Conservation (phyloP, 345 rosid genomes). For the Dipteronia sinensis region DNA sequence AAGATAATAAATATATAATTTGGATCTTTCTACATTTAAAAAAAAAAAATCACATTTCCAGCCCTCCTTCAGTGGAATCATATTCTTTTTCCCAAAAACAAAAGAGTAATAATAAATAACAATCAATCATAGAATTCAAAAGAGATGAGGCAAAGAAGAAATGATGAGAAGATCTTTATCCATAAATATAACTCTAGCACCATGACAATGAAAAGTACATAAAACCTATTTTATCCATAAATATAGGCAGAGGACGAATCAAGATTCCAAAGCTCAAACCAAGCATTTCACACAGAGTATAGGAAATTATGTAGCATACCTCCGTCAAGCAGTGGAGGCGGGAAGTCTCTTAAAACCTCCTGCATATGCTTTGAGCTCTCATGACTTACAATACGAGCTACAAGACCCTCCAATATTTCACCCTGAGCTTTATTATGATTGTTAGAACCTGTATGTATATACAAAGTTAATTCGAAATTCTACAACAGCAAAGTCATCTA, state of each 20-base stretch:
- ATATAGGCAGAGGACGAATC: neutral
- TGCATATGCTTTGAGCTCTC: slow-evolving; percentile 79
- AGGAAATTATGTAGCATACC: slow-evolving; percentile 42
- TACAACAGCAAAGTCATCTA: slow-evolving; percentile 7
- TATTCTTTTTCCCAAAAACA: neutral
- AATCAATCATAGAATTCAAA: neutral
- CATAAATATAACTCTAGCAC: neutral
- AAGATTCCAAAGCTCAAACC: neutral
- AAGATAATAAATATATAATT: neutral
- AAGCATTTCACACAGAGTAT: neutral
- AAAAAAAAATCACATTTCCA: neutral
- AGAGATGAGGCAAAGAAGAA: neutral
- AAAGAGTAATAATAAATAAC: too few species aligned
- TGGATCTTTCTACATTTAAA: too few species aligned
- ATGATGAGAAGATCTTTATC: neutral
- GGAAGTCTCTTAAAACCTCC: slow-evolving; percentile 67
- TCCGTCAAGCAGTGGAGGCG: slow-evolving; percentile 64
- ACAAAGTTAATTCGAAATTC: slow-evolving; percentile 14
- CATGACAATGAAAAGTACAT: neutral
- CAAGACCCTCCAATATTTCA: slow-evolving; percentile 98
- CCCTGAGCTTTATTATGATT: slow-evolving; percentile 88
- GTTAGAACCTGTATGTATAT: slow-evolving; percentile 60
- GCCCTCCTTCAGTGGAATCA: neutral
- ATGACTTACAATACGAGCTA: slow-evolving; percentile 86
- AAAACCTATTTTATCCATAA: neutral